Percentiles rank a stretch among this genome's conserved stretches.
Conservation (phyloP, 148 eudicot species). For the Salicornia ramosissima region DNA sequence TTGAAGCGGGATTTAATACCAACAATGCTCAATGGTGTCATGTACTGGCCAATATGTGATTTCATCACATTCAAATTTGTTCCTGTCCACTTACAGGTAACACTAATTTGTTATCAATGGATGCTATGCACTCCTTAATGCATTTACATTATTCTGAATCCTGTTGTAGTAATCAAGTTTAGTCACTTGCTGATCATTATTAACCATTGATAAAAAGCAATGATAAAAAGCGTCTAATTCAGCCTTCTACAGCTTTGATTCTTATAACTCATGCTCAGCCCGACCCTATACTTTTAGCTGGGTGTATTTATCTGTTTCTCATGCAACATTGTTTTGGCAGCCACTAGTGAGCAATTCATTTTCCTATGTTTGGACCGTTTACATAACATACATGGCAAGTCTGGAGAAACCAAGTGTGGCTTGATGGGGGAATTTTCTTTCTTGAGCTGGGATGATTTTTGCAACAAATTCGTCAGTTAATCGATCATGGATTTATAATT, state of each 20-base stretch:
- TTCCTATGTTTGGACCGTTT: constrained; percentile 82
- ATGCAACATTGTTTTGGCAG: constrained; percentile 34
- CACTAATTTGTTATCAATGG: neutral
- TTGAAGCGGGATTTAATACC: constrained; percentile 80
- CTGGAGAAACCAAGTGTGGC: constrained; percentile 46
- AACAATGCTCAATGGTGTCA: constrained; percentile 63
- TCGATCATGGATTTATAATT: too few species aligned
- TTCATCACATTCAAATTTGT: constrained; percentile 79
- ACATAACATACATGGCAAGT: constrained; percentile 90
- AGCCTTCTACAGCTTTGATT: too few species aligned
- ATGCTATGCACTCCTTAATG: neutral
- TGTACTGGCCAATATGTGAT: constrained; percentile 95
- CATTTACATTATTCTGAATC: neutral
- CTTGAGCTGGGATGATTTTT: constrained; percentile 17
- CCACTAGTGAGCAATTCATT: constrained; percentile 80
- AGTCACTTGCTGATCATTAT: too few species aligned
- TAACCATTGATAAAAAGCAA: too few species aligned
- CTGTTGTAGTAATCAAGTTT: too few species aligned
- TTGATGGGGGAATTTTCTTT: neutral
- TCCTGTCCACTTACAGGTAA: constrained; percentile 89
- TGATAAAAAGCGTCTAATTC: too few species aligned
- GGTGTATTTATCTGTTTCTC: neutral
- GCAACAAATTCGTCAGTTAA: too few species aligned
- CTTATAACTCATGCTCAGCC: too few species aligned
- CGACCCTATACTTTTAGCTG: neutral